A percentile compares a stretch with the other conserved stretches of the same genome.
These are phyloP conservation scores for Daedalea quercina DNA, from an alignment of 768 basidiomycete genomes.

Conservation along the genomic window DNA sequence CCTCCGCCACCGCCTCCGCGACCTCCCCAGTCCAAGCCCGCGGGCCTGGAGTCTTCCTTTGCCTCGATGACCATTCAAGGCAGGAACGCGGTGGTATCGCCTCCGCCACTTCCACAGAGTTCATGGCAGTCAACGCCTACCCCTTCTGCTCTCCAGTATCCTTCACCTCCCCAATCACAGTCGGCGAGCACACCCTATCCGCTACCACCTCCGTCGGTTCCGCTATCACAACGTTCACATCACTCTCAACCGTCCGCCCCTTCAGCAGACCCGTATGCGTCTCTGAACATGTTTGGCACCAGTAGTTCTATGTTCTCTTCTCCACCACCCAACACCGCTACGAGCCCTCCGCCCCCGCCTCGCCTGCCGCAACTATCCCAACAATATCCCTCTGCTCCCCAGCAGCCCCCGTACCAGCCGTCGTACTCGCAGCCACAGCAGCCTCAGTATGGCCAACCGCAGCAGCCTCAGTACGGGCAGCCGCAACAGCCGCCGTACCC, in stretches of 20 bases:
- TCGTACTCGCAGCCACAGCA: constrained; percentile 3
- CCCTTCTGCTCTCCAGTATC: constrained; percentile 9
- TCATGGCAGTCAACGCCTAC: constrained; percentile 7
- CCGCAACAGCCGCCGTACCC: constrained; percentile 13
- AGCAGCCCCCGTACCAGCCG: neutral
- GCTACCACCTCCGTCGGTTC: constrained; percentile 12
- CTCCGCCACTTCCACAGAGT: constrained; percentile 23
- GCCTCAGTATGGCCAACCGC: constrained; percentile 8
- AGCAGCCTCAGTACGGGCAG: constrained; percentile 7
- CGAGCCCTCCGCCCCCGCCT: constrained; percentile 8
- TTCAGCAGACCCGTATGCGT: constrained; percentile 17
- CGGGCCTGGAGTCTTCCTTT: constrained; percentile 43
- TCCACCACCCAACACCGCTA: constrained; percentile 1
- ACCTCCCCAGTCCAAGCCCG: constrained; percentile 23
- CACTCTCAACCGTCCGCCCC: constrained; percentile 12
- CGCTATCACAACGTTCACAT: constrained; percentile 11
- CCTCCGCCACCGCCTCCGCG: constrained; percentile 39
- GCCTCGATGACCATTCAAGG: constrained; percentile 47
- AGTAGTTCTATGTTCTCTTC: constrained; percentile 5
- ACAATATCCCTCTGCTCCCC: constrained; percentile 5
- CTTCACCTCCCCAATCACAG: constrained; percentile 12
- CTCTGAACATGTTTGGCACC: constrained; percentile 17
- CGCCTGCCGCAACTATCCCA: constrained; percentile 11
- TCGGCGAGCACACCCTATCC: constrained; percentile 12
- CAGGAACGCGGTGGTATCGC: constrained; percentile 19